Conservation (phyloP, 257 asterid species). For the Solanum chilense region DNA sequence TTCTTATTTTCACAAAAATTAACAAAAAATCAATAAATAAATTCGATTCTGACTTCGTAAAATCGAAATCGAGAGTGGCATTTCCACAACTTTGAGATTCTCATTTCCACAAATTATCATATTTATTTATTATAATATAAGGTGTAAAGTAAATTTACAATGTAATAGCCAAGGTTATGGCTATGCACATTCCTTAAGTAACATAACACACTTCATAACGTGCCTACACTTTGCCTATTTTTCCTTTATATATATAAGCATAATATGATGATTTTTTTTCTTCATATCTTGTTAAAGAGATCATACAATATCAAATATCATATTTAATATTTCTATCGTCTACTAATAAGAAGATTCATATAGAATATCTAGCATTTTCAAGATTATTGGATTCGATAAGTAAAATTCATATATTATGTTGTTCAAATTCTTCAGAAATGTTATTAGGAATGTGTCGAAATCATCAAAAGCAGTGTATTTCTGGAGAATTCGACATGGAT, state of each 20-base stretch:
- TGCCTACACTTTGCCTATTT: neutral
- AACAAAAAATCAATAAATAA: too few species aligned
- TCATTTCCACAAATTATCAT: neutral
- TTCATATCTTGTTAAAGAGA: neutral
- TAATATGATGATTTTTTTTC: neutral
- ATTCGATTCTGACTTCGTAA: too few species aligned
- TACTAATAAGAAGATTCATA: neutral
- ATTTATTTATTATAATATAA: neutral
- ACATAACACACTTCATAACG: neutral
- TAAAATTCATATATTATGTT: neutral
- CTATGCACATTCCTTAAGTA: neutral
- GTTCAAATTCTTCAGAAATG: accelerated
- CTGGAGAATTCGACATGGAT: neutral
- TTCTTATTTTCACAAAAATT: neutral
- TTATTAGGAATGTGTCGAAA: neutral
- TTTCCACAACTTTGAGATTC: neutral
- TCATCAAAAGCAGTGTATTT: neutral
- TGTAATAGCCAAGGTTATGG: neutral
- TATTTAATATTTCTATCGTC: neutral
- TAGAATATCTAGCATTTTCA: neutral
- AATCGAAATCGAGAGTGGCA: neutral
- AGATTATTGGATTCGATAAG: neutral
- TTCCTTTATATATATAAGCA: neutral
- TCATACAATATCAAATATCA: neutral
- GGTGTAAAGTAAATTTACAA: neutral